Evolutionary conservation across 1,284 basidiomycete genomes (phyloP).

Genomic region (Puccinia hordei): DNA sequence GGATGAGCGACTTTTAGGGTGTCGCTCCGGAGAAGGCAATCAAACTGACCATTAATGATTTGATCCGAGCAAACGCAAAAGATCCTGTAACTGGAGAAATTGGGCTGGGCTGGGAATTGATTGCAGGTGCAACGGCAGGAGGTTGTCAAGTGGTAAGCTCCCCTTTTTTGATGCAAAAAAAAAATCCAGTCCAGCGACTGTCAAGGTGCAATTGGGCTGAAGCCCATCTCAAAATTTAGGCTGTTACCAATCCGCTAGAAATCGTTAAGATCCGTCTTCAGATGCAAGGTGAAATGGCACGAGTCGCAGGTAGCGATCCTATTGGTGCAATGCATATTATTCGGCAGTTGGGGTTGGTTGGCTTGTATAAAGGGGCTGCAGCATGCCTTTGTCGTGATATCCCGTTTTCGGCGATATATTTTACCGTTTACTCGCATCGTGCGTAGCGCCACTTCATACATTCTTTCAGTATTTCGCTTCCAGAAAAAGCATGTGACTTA

Average conservation of each 20-base stretch:
- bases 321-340: slow-evolving; percentile 90
- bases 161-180: background rate
- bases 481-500: background rate
- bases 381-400: slow-evolving; percentile 85
- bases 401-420: slow-evolving; percentile 71
- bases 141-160: slow-evolving; percentile 90
- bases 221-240: slow-evolving; percentile 62
- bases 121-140: slow-evolving; percentile 90
- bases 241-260: slow-evolving; percentile 93
- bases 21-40: slow-evolving; percentile 98
- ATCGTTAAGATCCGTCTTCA: slow-evolving; percentile 90
- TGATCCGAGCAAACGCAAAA: slow-evolving; percentile 78
- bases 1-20: slow-evolving; percentile 65
- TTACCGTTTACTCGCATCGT: slow-evolving; percentile 69
- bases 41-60: slow-evolving; percentile 90
- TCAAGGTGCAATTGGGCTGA: background rate
- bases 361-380: slow-evolving; percentile 85
- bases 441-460: background rate
- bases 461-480: background rate
- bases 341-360: slow-evolving; percentile 84
- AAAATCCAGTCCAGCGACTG: background rate
- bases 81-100: slow-evolving; percentile 95
- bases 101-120: slow-evolving; percentile 77
- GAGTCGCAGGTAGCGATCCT: slow-evolving; percentile 71
- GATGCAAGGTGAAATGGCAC: slow-evolving; percentile 90